phyloP scores from a whole-genome alignment of 805 yeast genomes.

The Pichia californica region DNA sequence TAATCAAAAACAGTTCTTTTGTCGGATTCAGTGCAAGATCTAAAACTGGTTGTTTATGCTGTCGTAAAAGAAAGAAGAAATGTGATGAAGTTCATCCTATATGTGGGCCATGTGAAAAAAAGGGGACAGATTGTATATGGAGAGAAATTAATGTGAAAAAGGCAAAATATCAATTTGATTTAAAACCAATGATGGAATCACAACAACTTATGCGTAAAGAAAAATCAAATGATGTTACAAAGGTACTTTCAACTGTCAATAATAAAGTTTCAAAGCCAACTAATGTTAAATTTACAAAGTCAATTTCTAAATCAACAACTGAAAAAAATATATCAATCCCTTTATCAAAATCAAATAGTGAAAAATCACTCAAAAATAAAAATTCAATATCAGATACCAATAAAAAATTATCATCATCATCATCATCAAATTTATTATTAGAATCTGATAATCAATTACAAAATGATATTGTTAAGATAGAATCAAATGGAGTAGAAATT shows the following conservation, averaged over 20 bases:
- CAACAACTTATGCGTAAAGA: slow-evolving; percentile 12
- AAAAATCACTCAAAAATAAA: too few species aligned
- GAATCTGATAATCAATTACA: too few species aligned
- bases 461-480: too few species aligned
- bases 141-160: slow-evolving; percentile 11
- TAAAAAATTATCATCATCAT: too few species aligned
- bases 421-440: too few species aligned
- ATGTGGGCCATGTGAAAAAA: slow-evolving; percentile 37
- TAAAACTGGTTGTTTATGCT: slow-evolving; percentile 33
- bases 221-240: not conserved
- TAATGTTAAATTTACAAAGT: not conserved
- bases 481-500: too few species aligned
- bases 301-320: too few species aligned
- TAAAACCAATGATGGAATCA: slow-evolving; percentile 14
- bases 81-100: slow-evolving; percentile 43
- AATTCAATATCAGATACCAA: too few species aligned
- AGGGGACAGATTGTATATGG: slow-evolving; percentile 27
- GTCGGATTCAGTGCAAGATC: slow-evolving; percentile 32
- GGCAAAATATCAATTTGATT: slow-evolving; percentile 12
- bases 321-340: too few species aligned
- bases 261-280: not conserved
- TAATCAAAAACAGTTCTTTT: slow-evolving; percentile 17
- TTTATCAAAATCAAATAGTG: too few species aligned
- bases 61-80: slow-evolving; percentile 41
- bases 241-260: not conserved